Evolutionary conservation across 75 land plant species (phyloP).

Genomic region (Selaginella tamariscina): DNA sequence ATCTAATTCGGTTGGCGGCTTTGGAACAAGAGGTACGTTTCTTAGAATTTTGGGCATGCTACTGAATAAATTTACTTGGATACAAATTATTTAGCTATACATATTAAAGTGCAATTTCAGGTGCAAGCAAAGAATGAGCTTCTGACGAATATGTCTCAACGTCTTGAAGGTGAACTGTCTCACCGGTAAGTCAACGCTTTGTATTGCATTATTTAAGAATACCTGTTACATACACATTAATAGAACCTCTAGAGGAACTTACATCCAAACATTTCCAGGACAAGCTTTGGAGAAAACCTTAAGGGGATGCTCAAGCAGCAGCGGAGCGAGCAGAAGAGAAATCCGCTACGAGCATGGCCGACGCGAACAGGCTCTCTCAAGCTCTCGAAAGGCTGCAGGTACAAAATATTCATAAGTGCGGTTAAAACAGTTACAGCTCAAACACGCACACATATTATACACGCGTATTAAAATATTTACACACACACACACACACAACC

Average conservation of each 20-base stretch:
- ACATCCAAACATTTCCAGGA: constrained; percentile 17
- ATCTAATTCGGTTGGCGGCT: constrained; percentile 30
- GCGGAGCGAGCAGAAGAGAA: constrained; percentile 32
- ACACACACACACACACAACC: neutral
- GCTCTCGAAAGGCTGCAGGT: constrained; percentile 32
- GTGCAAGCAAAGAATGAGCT: constrained; percentile 30
- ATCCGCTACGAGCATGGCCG: constrained; percentile 20
- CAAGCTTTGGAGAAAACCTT: constrained; percentile 24
- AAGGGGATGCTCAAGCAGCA: constrained; percentile 36
- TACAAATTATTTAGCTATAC: no score
- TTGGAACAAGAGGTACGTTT: constrained; percentile 29
- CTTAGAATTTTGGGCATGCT: neutral
- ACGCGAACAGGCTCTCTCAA: constrained; percentile 22
- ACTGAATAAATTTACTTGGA: neutral
- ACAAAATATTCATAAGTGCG: neutral
- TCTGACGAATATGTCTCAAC: constrained; percentile 12
- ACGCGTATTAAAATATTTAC: neutral
- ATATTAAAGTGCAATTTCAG: no score
- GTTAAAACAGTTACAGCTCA: neutral
- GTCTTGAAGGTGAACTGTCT: neutral
- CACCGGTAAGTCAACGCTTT: neutral
- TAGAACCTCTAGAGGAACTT: neutral
- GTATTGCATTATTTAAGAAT: no score
- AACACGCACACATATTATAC: neutral
- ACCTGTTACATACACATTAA: no score